Evolutionary conservation across 2,329 filamentous ascomycete genomes (phyloP).

Genomic region (Pseudogymnoascus sp.): DNA sequence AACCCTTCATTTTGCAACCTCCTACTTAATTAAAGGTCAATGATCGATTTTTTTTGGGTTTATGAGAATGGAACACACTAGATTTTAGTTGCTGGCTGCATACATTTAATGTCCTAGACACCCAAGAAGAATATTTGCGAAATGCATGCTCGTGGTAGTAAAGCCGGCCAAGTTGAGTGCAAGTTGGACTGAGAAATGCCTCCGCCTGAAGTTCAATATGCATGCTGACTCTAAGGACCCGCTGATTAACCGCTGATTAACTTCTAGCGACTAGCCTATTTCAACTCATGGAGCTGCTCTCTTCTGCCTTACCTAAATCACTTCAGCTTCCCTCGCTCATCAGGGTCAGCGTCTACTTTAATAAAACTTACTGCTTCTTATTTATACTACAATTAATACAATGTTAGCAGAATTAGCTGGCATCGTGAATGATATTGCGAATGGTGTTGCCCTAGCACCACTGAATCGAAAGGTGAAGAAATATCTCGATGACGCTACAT

Average conservation of each 20-base stretch:
- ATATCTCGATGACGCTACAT: background rate
- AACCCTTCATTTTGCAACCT: too few relatives aligned
- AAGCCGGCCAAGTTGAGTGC: too few relatives aligned
- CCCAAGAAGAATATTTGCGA: slow-evolving; percentile 29
- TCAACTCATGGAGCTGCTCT: background rate
- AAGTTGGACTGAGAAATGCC: too few relatives aligned
- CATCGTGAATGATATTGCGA: background rate
- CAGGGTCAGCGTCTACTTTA: background rate
- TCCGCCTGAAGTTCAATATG: too few relatives aligned
- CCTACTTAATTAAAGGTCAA: too few relatives aligned
- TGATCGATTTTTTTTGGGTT: slow-evolving; percentile 14
- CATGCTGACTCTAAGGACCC: too few relatives aligned
- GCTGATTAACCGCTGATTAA: too few relatives aligned
- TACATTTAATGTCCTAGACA: slow-evolving; percentile 24
- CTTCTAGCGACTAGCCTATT: background rate
- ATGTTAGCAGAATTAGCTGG: background rate
- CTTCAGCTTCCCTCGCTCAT: background rate
- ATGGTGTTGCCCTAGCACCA: background rate
- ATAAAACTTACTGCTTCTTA: background rate
- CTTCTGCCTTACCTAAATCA: background rate
- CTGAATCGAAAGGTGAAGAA: background rate
- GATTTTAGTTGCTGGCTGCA: slow-evolving; percentile 26
- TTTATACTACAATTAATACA: background rate
- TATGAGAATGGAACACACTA: slow-evolving; percentile 30
- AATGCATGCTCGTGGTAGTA: slow-evolving; percentile 11